Percentiles rank a stretch among this genome's conserved stretches.
Conservation (phyloP, 2,329 filamentous ascomycete species). For the Penicillium crustosum region DNA sequence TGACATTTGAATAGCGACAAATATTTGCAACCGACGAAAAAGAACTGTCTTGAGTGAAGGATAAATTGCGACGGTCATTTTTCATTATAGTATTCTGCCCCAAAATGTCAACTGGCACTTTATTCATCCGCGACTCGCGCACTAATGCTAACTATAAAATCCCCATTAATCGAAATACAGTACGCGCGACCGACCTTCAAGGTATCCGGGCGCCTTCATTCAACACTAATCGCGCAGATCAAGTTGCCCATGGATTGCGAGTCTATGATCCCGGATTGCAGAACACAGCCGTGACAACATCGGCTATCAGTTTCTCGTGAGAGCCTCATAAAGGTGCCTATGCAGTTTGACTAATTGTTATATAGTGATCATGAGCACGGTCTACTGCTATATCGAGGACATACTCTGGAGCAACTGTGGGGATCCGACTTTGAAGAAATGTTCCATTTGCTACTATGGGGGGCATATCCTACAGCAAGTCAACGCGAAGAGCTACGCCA, state of each 20-base stretch:
- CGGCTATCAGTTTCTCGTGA: constrained; percentile 36
- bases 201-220: constrained; percentile 24
- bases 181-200: constrained; percentile 31
- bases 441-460: constrained; percentile 34
- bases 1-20: background rate
- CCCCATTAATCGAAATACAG: constrained; percentile 30
- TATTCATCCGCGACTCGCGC: constrained; percentile 32
- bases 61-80: background rate
- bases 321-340: background rate
- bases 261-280: constrained; percentile 37
- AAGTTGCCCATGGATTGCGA: constrained; percentile 29
- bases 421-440: constrained; percentile 36
- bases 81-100: background rate
- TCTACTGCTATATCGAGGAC: constrained; percentile 32
- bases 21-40: background rate
- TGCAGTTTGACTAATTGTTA: background rate
- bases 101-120: constrained; percentile 15
- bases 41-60: background rate
- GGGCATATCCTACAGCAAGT: constrained; percentile 23
- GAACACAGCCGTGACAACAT: constrained; percentile 35
- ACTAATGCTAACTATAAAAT: constrained; percentile 30
- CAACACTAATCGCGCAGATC: constrained; percentile 23
- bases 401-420: constrained; percentile 33
- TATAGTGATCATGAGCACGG: constrained; percentile 31
- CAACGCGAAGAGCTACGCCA: constrained; percentile 23